Conservation (phyloP, 2,329 filamentous ascomycete genomes). For the Penicillium sp. region DNA sequence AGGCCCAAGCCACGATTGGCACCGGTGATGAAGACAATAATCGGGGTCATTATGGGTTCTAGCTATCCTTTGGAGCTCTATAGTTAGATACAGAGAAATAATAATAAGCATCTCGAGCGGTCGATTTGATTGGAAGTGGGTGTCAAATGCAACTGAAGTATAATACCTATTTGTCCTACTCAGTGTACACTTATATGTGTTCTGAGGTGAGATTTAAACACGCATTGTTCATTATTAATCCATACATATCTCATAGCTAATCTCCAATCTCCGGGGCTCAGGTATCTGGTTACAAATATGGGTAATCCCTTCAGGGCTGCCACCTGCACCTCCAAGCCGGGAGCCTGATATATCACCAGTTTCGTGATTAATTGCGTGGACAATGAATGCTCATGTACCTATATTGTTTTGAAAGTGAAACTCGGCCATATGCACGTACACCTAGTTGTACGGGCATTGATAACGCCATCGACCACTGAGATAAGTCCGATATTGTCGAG, state of each 20-base stretch:
- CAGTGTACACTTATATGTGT: not conserved
- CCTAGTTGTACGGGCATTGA: not conserved
- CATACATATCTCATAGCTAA: not conserved
- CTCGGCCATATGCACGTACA: not conserved
- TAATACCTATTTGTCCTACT: not conserved
- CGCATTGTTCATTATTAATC: not conserved
- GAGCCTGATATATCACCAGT: not conserved
- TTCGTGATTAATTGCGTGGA: not conserved
- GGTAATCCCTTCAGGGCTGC: not conserved
- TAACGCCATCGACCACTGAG: not conserved
- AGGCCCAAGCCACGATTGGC: slow-evolving; percentile 16
- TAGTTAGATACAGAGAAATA: not conserved
- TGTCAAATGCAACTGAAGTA: not conserved
- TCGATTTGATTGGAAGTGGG: not conserved
- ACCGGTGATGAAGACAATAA: slow-evolving; percentile 13
- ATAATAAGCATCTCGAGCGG: no score
- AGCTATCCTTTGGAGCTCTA: not conserved
- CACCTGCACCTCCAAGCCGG: not conserved
- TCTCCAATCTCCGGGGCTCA: not conserved
- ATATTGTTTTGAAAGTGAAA: not conserved
- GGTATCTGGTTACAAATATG: not conserved
- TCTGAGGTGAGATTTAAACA: not conserved
- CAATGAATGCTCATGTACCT: not conserved
- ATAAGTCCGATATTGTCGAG: not conserved
- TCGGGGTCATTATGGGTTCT: slow-evolving; percentile 3